Conservation (phyloP, 805 yeast genomes). For the Wickerhamiella sorbophila region DNA sequence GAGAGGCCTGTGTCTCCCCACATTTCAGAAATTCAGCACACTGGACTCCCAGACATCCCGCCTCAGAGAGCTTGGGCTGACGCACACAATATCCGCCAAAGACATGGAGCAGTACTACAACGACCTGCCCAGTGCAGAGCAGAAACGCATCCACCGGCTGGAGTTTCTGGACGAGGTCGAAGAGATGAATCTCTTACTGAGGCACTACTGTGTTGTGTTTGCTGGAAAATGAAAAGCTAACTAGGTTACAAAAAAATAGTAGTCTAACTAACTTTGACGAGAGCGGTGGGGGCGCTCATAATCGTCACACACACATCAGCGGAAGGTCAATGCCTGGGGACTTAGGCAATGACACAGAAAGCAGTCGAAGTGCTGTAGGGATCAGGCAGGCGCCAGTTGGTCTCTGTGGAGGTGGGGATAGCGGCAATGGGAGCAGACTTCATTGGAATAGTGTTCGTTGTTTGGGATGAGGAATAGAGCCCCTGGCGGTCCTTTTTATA, state of each 20-base stretch:
- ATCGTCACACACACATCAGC: no score
- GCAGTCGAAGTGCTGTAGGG: background rate
- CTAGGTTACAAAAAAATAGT: no score
- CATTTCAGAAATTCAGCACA: slow-evolving; percentile 40
- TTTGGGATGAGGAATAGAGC: no score
- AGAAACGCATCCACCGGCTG: slow-evolving; percentile 33
- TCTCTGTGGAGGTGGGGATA: background rate
- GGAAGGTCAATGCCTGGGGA: no score
- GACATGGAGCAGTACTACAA: slow-evolving; percentile 32
- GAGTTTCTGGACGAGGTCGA: slow-evolving; percentile 67
- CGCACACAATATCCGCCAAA: slow-evolving; percentile 23
- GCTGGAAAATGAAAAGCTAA: slow-evolving; percentile 5
- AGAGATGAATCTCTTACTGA: slow-evolving; percentile 46
- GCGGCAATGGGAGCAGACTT: background rate
- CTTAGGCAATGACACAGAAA: no score
- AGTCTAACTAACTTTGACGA: no score
- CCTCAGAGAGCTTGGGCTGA: slow-evolving; percentile 22
- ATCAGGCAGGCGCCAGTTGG: background rate
- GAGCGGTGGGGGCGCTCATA: no score
- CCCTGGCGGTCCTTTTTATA: no score
- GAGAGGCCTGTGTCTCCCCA: slow-evolving; percentile 50
- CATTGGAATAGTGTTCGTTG: no score
- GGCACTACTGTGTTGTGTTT: slow-evolving; percentile 43
- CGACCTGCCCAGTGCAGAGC: slow-evolving; percentile 27
- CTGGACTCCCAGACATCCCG: slow-evolving; percentile 29